Evolutionary conservation across 140 eudicot genomes (phyloP).

Genomic region (Senecio squalidus): DNA sequence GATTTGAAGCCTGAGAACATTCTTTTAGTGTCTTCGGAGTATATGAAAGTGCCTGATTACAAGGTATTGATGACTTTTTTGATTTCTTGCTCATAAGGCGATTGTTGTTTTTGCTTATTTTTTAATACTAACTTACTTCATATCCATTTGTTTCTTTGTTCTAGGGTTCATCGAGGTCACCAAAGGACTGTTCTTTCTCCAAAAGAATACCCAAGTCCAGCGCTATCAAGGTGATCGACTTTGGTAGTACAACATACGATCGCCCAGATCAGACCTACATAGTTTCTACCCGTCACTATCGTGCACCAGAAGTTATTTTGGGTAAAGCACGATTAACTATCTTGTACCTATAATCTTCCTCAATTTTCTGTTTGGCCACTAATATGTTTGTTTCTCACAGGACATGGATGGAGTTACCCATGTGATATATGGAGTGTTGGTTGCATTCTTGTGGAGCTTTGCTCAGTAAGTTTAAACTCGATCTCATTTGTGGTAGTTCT

Average conservation of each 20-base stretch:
- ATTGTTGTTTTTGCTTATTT: not conserved
- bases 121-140: no score
- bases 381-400: constrained; percentile 23
- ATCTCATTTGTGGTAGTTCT: not conserved
- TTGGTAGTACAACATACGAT: constrained; percentile 86
- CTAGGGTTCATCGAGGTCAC: constrained; percentile 67
- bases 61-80: constrained; percentile 37
- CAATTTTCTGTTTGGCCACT: not conserved
- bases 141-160: not conserved
- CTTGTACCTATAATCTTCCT: no score
- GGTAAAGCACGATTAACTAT: constrained; percentile 31
- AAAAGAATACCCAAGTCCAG: constrained; percentile 82
- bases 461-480: constrained; percentile 49
- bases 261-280: constrained; percentile 68
- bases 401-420: constrained; percentile 86
- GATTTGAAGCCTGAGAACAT: constrained; percentile 93
- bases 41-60: constrained; percentile 72
- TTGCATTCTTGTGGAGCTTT: constrained; percentile 80
- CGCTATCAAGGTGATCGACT: constrained; percentile 87
- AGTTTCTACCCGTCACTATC: constrained; percentile 83
- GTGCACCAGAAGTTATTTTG: constrained; percentile 89
- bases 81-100: not conserved
- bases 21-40: constrained; percentile 62
- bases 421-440: constrained; percentile 97
- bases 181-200: constrained; percentile 50